Conservation (phyloP, 805 yeast genomes). For the Metschnikowia lochheadii region DNA sequence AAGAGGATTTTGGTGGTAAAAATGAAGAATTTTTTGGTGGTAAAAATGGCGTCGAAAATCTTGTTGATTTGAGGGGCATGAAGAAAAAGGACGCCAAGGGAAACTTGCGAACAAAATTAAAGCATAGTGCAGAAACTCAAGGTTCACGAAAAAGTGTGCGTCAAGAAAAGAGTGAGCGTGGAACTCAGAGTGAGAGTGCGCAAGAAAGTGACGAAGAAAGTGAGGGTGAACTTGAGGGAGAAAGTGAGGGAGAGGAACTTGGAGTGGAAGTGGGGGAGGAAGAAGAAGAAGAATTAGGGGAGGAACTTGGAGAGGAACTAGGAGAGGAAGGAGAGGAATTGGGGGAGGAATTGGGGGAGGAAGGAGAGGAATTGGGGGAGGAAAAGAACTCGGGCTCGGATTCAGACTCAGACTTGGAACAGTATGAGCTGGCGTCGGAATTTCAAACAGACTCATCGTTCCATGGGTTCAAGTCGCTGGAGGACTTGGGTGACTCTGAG, state of each 20-base stretch:
- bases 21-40: not conserved
- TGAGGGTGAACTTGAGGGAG: too few species aligned
- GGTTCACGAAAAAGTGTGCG: too few species aligned
- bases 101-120: too few species aligned
- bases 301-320: not conserved
- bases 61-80: too few species aligned
- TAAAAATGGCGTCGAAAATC: too few species aligned
- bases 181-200: too few species aligned
- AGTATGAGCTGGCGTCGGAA: conserved; percentile 34
- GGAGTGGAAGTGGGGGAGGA: not conserved
- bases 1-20: too few species aligned
- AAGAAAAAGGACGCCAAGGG: too few species aligned
- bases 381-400: not conserved
- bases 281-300: not conserved
- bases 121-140: too few species aligned
- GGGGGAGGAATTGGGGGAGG: not conserved
- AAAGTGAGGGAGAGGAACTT: too few species aligned
- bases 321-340: not conserved
- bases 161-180: too few species aligned
- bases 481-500: not conserved
- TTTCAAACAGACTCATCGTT: conserved; percentile 19
- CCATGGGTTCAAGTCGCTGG: conserved; percentile 6
- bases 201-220: too few species aligned
- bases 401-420: conserved; percentile 17
- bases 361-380: not conserved